Conservation (phyloP, 768 basidiomycete genomes). For the Auricularia sp. region DNA sequence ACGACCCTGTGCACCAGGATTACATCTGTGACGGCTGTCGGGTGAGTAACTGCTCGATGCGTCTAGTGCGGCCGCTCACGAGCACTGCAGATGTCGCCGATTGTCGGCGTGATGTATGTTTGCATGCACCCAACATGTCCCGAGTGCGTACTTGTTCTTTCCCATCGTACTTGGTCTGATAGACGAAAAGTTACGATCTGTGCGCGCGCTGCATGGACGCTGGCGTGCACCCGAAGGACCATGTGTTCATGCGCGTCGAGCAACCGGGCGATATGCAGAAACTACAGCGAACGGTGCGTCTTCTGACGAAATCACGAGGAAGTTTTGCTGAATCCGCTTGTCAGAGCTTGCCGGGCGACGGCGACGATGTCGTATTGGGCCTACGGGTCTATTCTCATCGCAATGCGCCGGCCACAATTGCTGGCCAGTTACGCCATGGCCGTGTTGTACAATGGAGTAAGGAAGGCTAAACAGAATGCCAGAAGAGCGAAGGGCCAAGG, state of each 20-base stretch:
- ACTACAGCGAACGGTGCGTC: neutral
- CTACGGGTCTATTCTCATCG: slow-evolving; percentile 32
- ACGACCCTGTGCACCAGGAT: neutral
- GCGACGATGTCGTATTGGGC: slow-evolving; percentile 20
- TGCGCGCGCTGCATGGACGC: neutral
- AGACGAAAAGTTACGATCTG: neutral
- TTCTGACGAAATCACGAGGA: neutral
- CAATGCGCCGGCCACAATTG: slow-evolving; percentile 20
- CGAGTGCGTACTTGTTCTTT: neutral
- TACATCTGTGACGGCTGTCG: neutral
- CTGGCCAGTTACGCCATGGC: slow-evolving; percentile 24
- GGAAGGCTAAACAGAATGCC: neutral
- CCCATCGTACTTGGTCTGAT: neutral
- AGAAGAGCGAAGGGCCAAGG: too few species aligned
- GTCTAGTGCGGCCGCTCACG: neutral
- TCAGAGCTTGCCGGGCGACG: slow-evolving; percentile 4
- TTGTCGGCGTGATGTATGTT: neutral
- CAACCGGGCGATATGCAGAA: neutral
- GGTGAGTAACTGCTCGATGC: neutral
- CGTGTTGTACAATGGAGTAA: slow-evolving; percentile 2
- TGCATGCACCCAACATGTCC: neutral
- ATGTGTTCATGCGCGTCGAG: neutral
- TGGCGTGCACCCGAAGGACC: neutral
- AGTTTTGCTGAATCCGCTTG: neutral
- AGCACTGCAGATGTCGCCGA: neutral